Conservation (phyloP, 345 rosid species). For the Heritiera fomes region DNA sequence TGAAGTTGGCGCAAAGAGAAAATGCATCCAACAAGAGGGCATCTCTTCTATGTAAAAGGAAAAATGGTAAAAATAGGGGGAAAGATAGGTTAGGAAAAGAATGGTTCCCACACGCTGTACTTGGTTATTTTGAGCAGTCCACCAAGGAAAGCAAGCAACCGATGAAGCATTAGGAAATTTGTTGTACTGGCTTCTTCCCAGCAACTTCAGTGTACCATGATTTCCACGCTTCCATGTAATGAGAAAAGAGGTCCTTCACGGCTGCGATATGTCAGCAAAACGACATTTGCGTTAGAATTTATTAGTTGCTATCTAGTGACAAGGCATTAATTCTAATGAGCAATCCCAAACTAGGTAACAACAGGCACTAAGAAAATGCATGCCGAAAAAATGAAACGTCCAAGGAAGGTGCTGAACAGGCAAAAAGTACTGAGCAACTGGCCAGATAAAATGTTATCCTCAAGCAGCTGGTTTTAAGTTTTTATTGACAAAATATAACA, state of each 20-base stretch:
- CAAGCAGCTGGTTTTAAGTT: neutral
- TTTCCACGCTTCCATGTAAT: constrained; percentile 92
- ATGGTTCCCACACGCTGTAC: constrained; percentile 2
- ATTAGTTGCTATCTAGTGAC: neutral
- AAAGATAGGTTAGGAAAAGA: neutral
- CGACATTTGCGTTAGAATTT: neutral
- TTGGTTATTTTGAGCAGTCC: neutral
- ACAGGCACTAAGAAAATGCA: no score
- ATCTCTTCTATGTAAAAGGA: constrained; percentile 24
- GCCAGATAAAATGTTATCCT: neutral
- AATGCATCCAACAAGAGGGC: constrained; percentile 29
- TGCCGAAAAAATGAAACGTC: no score
- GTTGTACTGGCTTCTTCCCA: constrained; percentile 45
- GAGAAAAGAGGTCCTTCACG: constrained; percentile 73
- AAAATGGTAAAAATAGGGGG: neutral
- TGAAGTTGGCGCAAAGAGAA: constrained; percentile 29
- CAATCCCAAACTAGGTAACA: neutral
- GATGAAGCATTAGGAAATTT: constrained; percentile 32
- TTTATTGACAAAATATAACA: neutral
- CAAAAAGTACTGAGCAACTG: neutral
- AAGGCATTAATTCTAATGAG: neutral
- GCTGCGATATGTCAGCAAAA: constrained; percentile 46
- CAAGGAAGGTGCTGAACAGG: neutral
- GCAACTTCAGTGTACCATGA: constrained; percentile 82
- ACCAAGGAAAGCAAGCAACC: neutral